These are phyloP conservation scores for Botrytis medusae DNA, from an alignment of 2,329 filamentous ascomycete genomes.

Conservation along the genomic window DNA sequence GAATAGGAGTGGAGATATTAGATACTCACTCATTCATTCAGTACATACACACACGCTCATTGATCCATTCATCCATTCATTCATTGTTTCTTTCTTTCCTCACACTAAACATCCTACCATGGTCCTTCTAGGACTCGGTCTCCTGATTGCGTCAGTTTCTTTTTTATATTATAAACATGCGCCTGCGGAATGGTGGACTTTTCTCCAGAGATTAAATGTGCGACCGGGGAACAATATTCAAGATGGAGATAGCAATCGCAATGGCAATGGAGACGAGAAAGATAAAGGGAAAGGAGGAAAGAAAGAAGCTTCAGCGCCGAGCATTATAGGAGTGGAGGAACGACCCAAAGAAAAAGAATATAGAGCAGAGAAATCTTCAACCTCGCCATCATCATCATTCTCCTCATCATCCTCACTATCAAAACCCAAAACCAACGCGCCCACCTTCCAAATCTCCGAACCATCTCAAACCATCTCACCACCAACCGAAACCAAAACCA, in stretches of 20 bases:
- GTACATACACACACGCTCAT: background rate
- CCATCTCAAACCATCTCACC: background rate
- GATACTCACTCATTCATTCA: background rate
- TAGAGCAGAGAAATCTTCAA: background rate
- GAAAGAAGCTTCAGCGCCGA: constrained; percentile 24
- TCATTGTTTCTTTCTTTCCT: background rate
- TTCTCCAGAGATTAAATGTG: constrained; percentile 40
- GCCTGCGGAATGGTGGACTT: constrained; percentile 47
- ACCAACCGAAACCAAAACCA: too few relatives aligned
- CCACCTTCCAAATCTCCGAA: background rate
- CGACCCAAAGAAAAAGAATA: background rate
- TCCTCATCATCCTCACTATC: background rate
- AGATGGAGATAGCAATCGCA: background rate
- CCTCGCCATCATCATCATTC: too few relatives aligned
- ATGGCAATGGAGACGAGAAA: background rate
- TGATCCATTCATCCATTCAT: background rate
- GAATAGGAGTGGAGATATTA: background rate
- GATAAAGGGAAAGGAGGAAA: background rate
- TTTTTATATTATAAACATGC: constrained; percentile 56
- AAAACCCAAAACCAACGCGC: background rate
- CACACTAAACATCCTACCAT: background rate
- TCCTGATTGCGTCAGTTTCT: constrained; percentile 61
- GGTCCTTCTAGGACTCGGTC: constrained; percentile 53
- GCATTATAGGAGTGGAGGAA: background rate
- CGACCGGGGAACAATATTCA: constrained; percentile 20